Conservation (phyloP, 768 basidiomycete species). For the Podaxis sp. region DNA sequence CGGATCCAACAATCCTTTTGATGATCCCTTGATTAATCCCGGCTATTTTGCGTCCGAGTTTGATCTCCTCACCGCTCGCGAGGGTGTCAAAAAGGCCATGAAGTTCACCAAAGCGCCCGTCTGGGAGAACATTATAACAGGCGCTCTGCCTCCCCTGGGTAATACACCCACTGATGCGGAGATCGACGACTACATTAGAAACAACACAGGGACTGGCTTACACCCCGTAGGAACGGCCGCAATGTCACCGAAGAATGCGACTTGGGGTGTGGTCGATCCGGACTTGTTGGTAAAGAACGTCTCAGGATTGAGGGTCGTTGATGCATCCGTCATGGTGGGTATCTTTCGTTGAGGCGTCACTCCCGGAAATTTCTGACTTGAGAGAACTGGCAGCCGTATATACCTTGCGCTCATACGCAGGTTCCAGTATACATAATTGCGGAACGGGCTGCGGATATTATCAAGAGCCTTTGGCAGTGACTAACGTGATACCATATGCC, state of each 20-base stretch:
- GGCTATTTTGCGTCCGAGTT: slow-evolving; percentile 13
- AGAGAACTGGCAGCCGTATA: slow-evolving; percentile 8
- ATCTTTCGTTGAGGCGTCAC: neutral
- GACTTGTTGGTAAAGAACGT: slow-evolving; percentile 35
- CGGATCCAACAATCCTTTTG: slow-evolving; percentile 23
- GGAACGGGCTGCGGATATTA: slow-evolving; percentile 17
- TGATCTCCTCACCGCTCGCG: slow-evolving; percentile 16
- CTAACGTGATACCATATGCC: no score
- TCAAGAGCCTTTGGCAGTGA: slow-evolving; percentile 9
- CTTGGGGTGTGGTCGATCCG: slow-evolving; percentile 35
- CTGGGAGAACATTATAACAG: slow-evolving; percentile 18
- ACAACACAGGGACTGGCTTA: slow-evolving; percentile 20
- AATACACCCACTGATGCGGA: slow-evolving; percentile 13
- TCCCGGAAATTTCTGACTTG: neutral
- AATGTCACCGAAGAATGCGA: slow-evolving; percentile 27
- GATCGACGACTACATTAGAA: slow-evolving; percentile 19
- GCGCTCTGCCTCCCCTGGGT: slow-evolving; percentile 5
- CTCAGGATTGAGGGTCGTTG: slow-evolving; percentile 34
- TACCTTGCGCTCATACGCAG: slow-evolving; percentile 17
- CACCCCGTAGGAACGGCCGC: slow-evolving; percentile 33
- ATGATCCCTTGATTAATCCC: slow-evolving; percentile 20
- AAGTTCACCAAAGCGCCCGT: slow-evolving; percentile 21
- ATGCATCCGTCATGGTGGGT: slow-evolving; percentile 35
- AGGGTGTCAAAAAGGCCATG: slow-evolving; percentile 18
- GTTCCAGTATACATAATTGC: slow-evolving; percentile 16